Conservation (phyloP, 2,329 filamentous ascomycete species). For the Aureobasidium musti region DNA sequence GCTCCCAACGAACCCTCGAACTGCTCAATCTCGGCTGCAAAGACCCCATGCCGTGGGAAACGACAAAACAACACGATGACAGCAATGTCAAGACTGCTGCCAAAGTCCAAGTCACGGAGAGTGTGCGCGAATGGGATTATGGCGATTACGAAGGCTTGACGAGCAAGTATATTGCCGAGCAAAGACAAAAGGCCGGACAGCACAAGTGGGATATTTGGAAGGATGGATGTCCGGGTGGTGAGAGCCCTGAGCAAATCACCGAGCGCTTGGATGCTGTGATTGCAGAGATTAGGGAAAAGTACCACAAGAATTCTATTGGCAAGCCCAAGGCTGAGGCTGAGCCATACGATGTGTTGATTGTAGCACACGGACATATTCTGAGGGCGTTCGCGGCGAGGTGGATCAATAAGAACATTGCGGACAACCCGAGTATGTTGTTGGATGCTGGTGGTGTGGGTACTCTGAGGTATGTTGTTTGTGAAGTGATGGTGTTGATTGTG, state of each 20-base stretch:
- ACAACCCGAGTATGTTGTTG: conserved; percentile 77
- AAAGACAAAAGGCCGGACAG: conserved; percentile 50
- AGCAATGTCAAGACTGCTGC: conserved; percentile 44
- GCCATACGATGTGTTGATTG: conserved; percentile 68
- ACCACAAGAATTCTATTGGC: conserved; percentile 54
- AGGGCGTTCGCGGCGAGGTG: conserved; percentile 86
- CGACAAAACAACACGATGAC: conserved; percentile 33
- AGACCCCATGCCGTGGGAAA: conserved; percentile 69
- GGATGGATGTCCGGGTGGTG: conserved; percentile 80
- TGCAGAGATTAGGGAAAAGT: conserved; percentile 64
- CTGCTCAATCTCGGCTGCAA: conserved; percentile 73
- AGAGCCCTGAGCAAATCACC: conserved; percentile 70
- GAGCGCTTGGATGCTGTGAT: conserved; percentile 74
- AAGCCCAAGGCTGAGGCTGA: conserved; percentile 45
- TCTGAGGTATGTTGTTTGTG: conserved; percentile 43
- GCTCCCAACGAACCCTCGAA: conserved; percentile 88
- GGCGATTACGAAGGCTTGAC: conserved; percentile 63
- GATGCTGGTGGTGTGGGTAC: conserved; percentile 62
- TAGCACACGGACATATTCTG: conserved; percentile 88
- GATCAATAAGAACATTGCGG: conserved; percentile 70
- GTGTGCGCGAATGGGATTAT: conserved; percentile 63
- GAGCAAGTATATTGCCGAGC: conserved; percentile 52
- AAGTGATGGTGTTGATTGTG: too few species aligned
- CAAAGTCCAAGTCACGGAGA: conserved; percentile 53
- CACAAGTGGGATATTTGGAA: conserved; percentile 82